A percentile compares a stretch with the other conserved stretches of the same genome.
Conservation (phyloP, 768 basidiomycete species). For the Mycena kentingensis region DNA sequence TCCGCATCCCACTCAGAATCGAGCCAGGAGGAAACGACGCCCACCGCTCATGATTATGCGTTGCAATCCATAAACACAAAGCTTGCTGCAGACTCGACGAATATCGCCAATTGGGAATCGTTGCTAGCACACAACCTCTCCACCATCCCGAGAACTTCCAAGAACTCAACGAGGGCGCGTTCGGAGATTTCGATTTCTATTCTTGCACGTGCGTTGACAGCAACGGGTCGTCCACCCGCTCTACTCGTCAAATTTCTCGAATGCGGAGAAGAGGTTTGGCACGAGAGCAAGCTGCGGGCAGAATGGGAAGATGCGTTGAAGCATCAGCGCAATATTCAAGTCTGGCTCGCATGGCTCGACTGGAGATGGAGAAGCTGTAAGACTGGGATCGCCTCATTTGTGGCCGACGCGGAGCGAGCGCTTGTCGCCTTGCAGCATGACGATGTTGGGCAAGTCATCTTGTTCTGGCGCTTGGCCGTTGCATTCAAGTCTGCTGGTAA, state of each 20-base stretch:
- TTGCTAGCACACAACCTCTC: conserved; percentile 65
- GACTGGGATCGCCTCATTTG: conserved; percentile 53
- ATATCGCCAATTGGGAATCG: conserved; percentile 61
- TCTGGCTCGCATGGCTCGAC: conserved; percentile 82
- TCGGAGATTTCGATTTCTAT: conserved; percentile 73
- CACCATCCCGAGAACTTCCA: conserved; percentile 60
- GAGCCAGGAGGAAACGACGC: conserved; percentile 38
- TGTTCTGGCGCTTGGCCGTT: conserved; percentile 72
- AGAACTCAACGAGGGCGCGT: conserved; percentile 67
- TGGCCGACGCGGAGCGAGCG: conserved; percentile 53
- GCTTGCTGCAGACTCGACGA: conserved; percentile 54
- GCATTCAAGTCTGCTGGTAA: conserved; percentile 68
- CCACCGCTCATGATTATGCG: conserved; percentile 60
- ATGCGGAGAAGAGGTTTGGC: conserved; percentile 75
- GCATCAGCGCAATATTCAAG: conserved; percentile 47
- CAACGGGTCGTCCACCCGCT: conserved; percentile 49
- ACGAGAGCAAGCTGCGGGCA: conserved; percentile 47
- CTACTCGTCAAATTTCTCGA: conserved; percentile 68
- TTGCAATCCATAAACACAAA: conserved; percentile 60
- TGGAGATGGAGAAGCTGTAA: conserved; percentile 60
- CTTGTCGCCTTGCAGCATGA: conserved; percentile 47
- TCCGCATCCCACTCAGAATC: conserved; percentile 33
- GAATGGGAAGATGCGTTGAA: conserved; percentile 75
- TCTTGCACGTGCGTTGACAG: conserved; percentile 61
- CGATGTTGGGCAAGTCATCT: conserved; percentile 57